Evolutionary conservation across 163 green algal genomes (phyloP).

Genomic region (Scenedesmus sp.): DNA sequence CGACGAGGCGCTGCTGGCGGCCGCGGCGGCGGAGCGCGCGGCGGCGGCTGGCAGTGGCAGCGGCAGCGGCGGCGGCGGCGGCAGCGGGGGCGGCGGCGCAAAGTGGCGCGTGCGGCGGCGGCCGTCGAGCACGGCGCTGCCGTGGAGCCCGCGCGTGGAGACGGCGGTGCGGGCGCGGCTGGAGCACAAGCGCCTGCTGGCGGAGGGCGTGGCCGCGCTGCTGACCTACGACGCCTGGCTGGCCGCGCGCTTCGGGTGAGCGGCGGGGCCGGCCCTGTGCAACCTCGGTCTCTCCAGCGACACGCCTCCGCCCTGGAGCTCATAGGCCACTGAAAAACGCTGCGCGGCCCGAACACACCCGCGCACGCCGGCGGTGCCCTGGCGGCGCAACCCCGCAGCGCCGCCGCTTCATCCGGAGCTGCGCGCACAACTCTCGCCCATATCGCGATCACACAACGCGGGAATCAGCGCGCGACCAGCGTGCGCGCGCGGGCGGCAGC

Average conservation of each 20-base stretch:
- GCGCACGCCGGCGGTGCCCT: too few relatives aligned
- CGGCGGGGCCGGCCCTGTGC: too few relatives aligned
- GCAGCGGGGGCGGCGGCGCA: not conserved
- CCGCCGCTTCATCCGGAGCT: too few relatives aligned
- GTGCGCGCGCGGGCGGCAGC: too few relatives aligned
- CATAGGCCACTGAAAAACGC: too few relatives aligned
- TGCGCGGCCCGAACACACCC: too few relatives aligned
- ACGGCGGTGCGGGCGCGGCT: slow-evolving; percentile 46
- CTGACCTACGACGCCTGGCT: slow-evolving; percentile 43
- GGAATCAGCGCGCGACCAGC: too few relatives aligned
- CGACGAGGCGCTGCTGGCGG: slow-evolving; percentile 12
- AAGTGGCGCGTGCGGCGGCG: not conserved
- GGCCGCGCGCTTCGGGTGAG: not conserved
- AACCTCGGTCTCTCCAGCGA: too few relatives aligned
- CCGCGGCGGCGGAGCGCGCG: not conserved
- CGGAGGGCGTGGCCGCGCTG: slow-evolving; percentile 42
- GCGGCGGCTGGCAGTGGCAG: not conserved
- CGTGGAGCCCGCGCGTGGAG: not conserved
- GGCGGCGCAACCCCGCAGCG: too few relatives aligned
- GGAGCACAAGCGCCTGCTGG: slow-evolving; percentile 54
- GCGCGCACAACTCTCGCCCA: too few relatives aligned
- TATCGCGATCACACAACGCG: too few relatives aligned
- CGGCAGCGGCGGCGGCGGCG: not conserved
- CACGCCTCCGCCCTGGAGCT: too few relatives aligned
- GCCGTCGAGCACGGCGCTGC: slow-evolving; percentile 7